phyloP scores from a whole-genome alignment of 192 early-diverging fungal genomes.

The Entophlyctis helioformis region DNA sequence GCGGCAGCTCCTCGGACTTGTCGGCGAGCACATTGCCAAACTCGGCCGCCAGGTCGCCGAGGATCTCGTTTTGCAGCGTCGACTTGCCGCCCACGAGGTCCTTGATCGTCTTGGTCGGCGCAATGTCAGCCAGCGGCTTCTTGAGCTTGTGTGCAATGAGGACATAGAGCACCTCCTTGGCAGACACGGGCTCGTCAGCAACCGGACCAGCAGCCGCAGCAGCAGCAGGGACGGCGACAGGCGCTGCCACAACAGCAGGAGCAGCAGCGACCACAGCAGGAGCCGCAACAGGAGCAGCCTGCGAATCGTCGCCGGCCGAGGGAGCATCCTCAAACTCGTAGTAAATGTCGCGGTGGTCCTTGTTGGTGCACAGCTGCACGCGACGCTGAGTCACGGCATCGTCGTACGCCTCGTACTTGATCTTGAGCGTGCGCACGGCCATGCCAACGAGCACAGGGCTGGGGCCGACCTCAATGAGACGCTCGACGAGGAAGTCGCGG shows the following conservation, averaged over 20 bases:
- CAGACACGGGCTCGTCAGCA: conserved; percentile 66
- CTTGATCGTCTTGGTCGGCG: conserved; percentile 71
- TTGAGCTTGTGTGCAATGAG: conserved; percentile 87
- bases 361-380: conserved; percentile 76
- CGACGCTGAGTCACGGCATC: conserved; percentile 84
- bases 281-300: conserved; percentile 37
- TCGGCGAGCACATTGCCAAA: conserved; percentile 72
- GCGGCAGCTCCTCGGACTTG: conserved; percentile 81
- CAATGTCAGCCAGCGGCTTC: conserved; percentile 63
- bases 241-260: conserved; percentile 30
- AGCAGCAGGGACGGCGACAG: conserved; percentile 44
- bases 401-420: conserved; percentile 95
- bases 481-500: conserved; percentile 67
- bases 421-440: conserved; percentile 85
- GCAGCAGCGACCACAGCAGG: conserved; percentile 41
- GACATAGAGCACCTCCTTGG: conserved; percentile 68
- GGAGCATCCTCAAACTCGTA: conserved; percentile 71
- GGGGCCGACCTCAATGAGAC: conserved; percentile 85
- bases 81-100: conserved; percentile 93
- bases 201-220: conserved; percentile 22
- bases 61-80: conserved; percentile 91
- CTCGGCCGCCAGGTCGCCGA: conserved; percentile 90
- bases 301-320: conserved; percentile 30
- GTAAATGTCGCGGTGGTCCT: conserved; percentile 90
- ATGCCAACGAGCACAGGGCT: conserved; percentile 82